Base-by-base conservation (phyloP, 2,329 filamentous ascomycete species). In the Neophaeococcomyces mojaviensis region DNA sequence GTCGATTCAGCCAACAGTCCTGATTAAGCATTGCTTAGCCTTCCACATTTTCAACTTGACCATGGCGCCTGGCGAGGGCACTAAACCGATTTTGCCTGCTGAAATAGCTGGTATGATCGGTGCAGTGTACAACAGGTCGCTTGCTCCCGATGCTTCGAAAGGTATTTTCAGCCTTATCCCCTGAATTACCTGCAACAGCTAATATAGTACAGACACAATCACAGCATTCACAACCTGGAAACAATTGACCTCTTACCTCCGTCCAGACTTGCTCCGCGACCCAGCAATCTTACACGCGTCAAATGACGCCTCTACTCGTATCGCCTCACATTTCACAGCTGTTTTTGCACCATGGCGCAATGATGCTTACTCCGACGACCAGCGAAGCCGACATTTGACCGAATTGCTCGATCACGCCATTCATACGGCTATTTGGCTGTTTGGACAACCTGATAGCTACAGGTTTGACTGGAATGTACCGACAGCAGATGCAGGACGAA, bases 161-260 rank as follows among this genome's bases (percentile, higher is more conserved):
- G 41, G 33, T 35, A 16, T 46, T 15, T 15, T 35, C n/a, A 39
- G 18, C 20, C 36, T 2, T 39, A 52, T 8, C 49, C 50, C 22
- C 53, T 49, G 2, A 37, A 38, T 32, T 38, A 39, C 3, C 51
- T 26, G 19, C 10, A 34, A 32, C 20, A 19, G 15, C 33, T 19
- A 31, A 41, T 18, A 30, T 5, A 16, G 7, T 15, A 28, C 15
- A 41, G 39, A 41, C 30, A 41, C 9, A 18, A 18, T 41, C 2
- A 26, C 39, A 5, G 39, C 50, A 15, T 38, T 55, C 7, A 62
- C 59, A 41, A 40, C 47, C 13, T 64, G 60, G 61, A 56, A 60
- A 26, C 59, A 60, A 50, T 51, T 62, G 16, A 61, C 59, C 15
- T 50, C 56, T 1, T 47, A 58, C 31, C 48, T 62, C 9, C 46